Evolutionary conservation across 495 filamentous ascomycete species (phyloP), one percentile per base, ranked within the genome.

Genomic region (Geopyxis carbonaria): DNA sequence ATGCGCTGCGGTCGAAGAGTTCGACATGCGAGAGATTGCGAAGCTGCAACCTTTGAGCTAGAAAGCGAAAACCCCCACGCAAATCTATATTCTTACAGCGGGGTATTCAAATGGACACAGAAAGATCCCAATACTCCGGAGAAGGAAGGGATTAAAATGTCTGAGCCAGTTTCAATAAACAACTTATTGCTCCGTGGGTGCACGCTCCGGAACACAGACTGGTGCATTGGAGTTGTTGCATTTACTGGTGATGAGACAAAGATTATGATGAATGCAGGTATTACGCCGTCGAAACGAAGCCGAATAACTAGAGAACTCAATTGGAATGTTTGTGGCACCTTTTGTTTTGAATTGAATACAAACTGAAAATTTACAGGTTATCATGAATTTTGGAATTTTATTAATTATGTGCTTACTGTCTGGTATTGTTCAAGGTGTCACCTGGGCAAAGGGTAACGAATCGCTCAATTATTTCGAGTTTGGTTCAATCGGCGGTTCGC

Each of bases 261-360:
- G 64, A 95, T 95, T 58, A 99, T 99, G 91, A 77, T 94, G 61
- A 99, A 99, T 57, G 78, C 91, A 8, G 91, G 91, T 38, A 80
- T 83, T 32, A 95, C 91, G n/a, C 91, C 91, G 6, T 91, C 74
- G 47, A 99, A 99, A 62, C 77, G 87, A 45, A 71, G 91, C 30
- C 73, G 80, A 33, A 85, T 99, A 53, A 77, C 83, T 24, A 78
- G 79, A 47, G 85, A 93, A 53, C 64, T 99, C 31, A 95, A 95
- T 60, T 91, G 85, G 75, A 89, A 93, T 59, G 89, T 99, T 56
- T 13, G 51, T 51, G 35, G 42, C 29, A 24, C 22, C 21, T 20
- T 27, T 28, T 23, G 5, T 29, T 22, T 15, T 2, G 10, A 28
- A 14, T 10, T 16, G n/a, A 32, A 30, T 22, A 19, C 22, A 27